A percentile compares a stretch with the other conserved stretches of the same genome.
Conservation (phyloP, 176 grass and related monocot species). For the Saccharum spontaneum region DNA sequence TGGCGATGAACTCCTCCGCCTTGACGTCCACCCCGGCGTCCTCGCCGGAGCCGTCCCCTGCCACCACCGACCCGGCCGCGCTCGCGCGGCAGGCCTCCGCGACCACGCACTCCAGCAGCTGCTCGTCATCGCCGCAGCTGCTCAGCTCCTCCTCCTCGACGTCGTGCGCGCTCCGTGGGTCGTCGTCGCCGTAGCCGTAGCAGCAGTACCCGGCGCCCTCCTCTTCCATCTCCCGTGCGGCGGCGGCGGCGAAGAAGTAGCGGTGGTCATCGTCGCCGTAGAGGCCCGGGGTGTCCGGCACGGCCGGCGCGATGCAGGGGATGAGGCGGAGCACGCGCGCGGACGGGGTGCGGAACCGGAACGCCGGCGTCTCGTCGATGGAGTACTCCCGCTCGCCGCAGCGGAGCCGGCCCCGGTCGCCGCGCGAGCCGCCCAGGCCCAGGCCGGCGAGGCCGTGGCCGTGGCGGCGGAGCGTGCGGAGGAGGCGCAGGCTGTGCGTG, state of each 20-base stretch:
- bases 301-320: constrained; percentile 61
- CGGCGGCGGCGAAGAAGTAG: constrained; percentile 38
- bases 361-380: constrained; percentile 77
- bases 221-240: not conserved
- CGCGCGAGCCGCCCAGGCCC: not conserved
- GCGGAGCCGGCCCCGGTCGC: constrained; percentile 25
- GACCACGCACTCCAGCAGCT: constrained; percentile 25
- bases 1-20: constrained; percentile 87
- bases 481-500: constrained; percentile 52
- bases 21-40: constrained; percentile 64
- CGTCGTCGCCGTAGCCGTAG: not conserved
- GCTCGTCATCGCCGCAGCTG: not conserved
- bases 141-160: not conserved
- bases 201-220: not conserved
- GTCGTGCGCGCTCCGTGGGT: not conserved
- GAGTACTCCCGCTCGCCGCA: constrained; percentile 82
- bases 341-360: constrained; percentile 69
- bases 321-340: constrained; percentile 57
- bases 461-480: constrained; percentile 48
- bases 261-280: constrained; percentile 48
- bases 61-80: not conserved
- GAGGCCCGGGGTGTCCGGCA: constrained; percentile 39
- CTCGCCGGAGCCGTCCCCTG: not conserved
- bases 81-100: constrained; percentile 35
- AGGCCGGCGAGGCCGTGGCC: not conserved